A percentile compares a stretch with the other conserved stretches of the same genome.
phyloP scores from a whole-genome alignment of 2,329 filamentous ascomycete genomes.

The Talaromyces sp. region DNA sequence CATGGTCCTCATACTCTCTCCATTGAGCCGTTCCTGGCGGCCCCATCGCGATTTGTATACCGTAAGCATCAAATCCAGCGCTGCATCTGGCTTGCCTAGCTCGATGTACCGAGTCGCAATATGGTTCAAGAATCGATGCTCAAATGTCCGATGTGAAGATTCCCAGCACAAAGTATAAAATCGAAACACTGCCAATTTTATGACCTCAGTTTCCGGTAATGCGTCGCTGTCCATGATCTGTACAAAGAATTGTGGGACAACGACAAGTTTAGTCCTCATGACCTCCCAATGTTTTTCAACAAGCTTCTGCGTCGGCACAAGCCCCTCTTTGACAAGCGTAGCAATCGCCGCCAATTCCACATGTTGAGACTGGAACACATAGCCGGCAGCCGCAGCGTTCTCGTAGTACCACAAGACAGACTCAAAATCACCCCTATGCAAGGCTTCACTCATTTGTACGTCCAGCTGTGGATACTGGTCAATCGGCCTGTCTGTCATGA shows the following conservation, averaged over 20 bases:
- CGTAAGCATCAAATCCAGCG: constrained; percentile 34
- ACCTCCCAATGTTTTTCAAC: constrained; percentile 31
- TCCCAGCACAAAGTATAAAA: constrained; percentile 40
- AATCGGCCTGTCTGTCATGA: constrained; percentile 26
- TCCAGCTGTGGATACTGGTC: constrained; percentile 35
- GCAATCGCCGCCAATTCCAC: constrained; percentile 38
- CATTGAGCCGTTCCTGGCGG: constrained; percentile 31
- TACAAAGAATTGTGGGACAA: constrained; percentile 37
- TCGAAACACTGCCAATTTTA: constrained; percentile 38
- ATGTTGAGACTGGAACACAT: constrained; percentile 33
- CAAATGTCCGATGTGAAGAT: constrained; percentile 31
- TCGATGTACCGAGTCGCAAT: constrained; percentile 31
- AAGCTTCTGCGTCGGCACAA: constrained; percentile 30
- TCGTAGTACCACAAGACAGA: constrained; percentile 32
- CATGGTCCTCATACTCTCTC: constrained; percentile 39
- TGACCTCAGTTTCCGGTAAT: constrained; percentile 25
- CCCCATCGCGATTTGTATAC: constrained; percentile 39
- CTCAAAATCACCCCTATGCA: constrained; percentile 35
- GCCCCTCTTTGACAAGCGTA: constrained; percentile 32
- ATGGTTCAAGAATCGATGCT: constrained; percentile 35
- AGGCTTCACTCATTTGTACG: constrained; percentile 37
- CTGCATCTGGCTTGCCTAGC: constrained; percentile 25
- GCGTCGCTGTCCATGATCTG: constrained; percentile 30
- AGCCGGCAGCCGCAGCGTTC: constrained; percentile 29
- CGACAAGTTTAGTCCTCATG: constrained; percentile 25